Evolutionary conservation across 768 basidiomycete species (phyloP), one percentile per base, ranked within the genome.

Genomic region (Exidia glandulosa): DNA sequence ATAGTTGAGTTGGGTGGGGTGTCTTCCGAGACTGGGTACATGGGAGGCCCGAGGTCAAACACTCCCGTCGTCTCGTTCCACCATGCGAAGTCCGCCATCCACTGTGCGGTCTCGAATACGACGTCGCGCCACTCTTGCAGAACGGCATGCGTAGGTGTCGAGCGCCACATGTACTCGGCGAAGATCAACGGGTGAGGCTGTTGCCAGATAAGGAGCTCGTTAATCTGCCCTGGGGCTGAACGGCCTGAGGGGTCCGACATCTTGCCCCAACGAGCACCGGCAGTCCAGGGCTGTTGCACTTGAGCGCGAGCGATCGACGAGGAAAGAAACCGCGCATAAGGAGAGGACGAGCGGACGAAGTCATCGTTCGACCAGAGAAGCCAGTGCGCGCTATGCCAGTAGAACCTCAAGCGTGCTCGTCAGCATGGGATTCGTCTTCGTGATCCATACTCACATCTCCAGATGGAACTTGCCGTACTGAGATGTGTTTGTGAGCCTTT

Each of bases 261-360:
- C 67, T 84, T 84, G 7, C 80, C 77, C 81, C 81, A 83, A 30
- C 83, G 76, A 23, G 82, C 83, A n/a, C 83, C 83, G 7, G 73
- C 65, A 12, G 72, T 59, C 73, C 75, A 83, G 59, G 77, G 76
- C 66, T 84, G 75, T 67, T 82, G 81, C 2, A 76, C 69, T 63
- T 79, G 78, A 1, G 83, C 77, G 1, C 81, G 76, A 4, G 66
- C 55, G 36, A 81, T 70, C 13, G 81, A 77, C 34, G 72, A 72
- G 13, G 68, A 61, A 27, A 83, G 75, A 68, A 82, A 83, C 2
- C 75, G 74, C 6, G 71, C 63, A 66, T 83, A 83, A 9, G 80
- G 70, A 45, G 64, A 61, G 56, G 69, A 72, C 0, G 79, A 77
- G 55, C 77, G 75, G n/a, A 83, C 76, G 41, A 83, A 69, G 61